Conservation (phyloP, 495 filamentous ascomycete genomes). For the Trichoderma asperelloides region DNA sequence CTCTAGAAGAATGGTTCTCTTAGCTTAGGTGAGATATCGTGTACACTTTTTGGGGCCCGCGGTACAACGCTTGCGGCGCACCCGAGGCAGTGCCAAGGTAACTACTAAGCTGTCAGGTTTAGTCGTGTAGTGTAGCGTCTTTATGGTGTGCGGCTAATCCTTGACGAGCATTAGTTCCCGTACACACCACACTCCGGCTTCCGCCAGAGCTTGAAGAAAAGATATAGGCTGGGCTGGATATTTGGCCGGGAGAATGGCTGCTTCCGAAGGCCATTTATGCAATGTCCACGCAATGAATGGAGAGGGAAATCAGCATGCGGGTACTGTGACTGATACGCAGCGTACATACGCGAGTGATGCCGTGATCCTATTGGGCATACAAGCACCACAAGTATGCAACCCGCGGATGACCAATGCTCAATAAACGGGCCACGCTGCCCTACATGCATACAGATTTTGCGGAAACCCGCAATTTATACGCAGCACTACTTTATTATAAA, state of each 20-base stretch:
- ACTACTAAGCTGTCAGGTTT: conserved; percentile 16
- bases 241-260: neutral
- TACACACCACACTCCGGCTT: conserved; percentile 16
- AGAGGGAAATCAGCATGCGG: neutral
- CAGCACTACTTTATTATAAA: no score
- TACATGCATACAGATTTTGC: no score
- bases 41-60: neutral
- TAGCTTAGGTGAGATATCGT: neutral
- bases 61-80: no score
- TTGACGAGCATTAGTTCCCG: conserved; percentile 12
- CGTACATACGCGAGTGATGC: no score
- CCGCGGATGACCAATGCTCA: no score
- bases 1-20: neutral
- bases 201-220: neutral
- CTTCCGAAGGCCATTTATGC: neutral
- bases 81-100: neutral
- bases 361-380: no score
- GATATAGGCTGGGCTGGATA: neutral
- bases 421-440: no score
- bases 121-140: no score
- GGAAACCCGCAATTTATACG: no score
- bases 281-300: neutral
- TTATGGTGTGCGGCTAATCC: conserved; percentile 11
- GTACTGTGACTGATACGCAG: no score
- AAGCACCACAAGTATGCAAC: no score